Base-by-base conservation (phyloP, 2,329 filamentous ascomycete genomes). In the Sporothrix euskadiensis region DNA sequence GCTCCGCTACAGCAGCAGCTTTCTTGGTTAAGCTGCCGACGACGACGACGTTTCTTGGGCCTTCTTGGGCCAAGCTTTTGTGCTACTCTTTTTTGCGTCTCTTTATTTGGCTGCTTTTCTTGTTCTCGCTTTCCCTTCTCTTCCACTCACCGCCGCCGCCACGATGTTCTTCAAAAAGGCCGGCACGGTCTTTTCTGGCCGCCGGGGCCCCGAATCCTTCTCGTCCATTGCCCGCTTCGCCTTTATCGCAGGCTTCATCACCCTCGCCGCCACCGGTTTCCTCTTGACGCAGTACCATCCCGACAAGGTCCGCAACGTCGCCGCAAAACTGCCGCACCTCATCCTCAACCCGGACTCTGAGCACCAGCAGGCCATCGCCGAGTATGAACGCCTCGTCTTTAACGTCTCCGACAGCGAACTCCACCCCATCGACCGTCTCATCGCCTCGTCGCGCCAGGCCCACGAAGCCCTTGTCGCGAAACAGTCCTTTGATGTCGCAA, bases 391-490 rank as follows among this genome's bases (percentile, higher is more conserved):
- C 10, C 22, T 73, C 44, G 35, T 71, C 26, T 22, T 4, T 10
- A 69, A 74, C 35, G n/a, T 69, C n/a, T 49, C 54, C 32, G 41
- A 68, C n/a, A 39, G 7, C 71, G 73, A 74, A 10, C 72, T 71
- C 4, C 85, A 87, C 73, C 83, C 84, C 4, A 85, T 87, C 75
- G 84, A 86, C 74, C 78, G 80, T 8, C 78, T 86, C 12, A 84
- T 87, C 52, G 78, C 79, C 26, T 77, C 78, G 0, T 83, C 84
- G 41, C 80, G 83, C 9, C 78, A 80, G 14, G 78, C 76, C 4
- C 85, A 84, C 71, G 78, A 82, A 3, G 78, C 78, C 14, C 73
- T 84, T 19, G 76, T 86, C 52, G 77, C 79, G 39, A 84, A 83
- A 75, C 81, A 83, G 74, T 82, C 82, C 6, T 80, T 80, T 44